phyloP scores from a whole-genome alignment of 768 basidiomycete species.

The Cyclocybe cylindracea region DNA sequence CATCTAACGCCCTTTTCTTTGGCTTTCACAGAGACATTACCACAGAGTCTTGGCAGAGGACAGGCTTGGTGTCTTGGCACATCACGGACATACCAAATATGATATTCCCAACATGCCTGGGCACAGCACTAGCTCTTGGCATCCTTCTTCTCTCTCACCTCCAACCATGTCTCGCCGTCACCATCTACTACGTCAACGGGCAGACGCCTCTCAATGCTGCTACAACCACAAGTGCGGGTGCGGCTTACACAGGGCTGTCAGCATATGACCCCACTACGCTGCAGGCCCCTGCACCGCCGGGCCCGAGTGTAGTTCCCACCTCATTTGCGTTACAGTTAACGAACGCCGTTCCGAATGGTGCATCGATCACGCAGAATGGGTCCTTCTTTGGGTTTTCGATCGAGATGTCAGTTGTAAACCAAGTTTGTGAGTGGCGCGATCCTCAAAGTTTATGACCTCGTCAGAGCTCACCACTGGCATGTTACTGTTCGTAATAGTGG shows the following conservation, averaged over 20 bases:
- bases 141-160: neutral
- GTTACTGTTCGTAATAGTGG: slow-evolving; percentile 31
- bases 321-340: slow-evolving; percentile 48
- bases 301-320: slow-evolving; percentile 39
- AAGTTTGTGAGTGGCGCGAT: slow-evolving; percentile 45
- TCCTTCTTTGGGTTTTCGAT: slow-evolving; percentile 59
- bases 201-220: slow-evolving; percentile 23
- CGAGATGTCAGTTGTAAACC: slow-evolving; percentile 63
- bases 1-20: too few species aligned
- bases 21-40: too few species aligned
- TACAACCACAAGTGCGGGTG: slow-evolving; percentile 31
- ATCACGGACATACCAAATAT: too few species aligned
- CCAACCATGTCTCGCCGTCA: slow-evolving; percentile 19
- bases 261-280: slow-evolving; percentile 57
- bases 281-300: slow-evolving; percentile 52
- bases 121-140: neutral
- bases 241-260: slow-evolving; percentile 49
- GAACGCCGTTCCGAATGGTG: slow-evolving; percentile 31
- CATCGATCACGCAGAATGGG: slow-evolving; percentile 39
- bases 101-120: neutral
- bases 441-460: neutral
- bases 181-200: slow-evolving; percentile 33
- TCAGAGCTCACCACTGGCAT: too few species aligned
- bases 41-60: too few species aligned
- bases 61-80: too few species aligned